Evolutionary conservation across 331 rosid species (phyloP).

Genomic region (Erythrophleum ivorense): DNA sequence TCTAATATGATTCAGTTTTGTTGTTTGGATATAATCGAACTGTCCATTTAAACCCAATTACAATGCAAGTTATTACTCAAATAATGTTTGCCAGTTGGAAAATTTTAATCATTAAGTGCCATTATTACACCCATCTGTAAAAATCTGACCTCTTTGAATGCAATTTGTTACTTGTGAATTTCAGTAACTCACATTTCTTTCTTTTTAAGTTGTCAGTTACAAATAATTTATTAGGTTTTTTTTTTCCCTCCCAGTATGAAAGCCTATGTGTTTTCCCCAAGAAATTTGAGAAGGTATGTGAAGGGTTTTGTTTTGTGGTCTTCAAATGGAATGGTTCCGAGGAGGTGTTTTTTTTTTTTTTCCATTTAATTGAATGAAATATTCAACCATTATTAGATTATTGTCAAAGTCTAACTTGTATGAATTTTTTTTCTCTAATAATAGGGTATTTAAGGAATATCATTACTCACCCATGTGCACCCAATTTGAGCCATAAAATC

Average conservation of each 20-base stretch:
- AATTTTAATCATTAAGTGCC: constrained; percentile 31
- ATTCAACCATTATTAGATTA: constrained; percentile 37
- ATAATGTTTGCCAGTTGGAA: constrained; percentile 33
- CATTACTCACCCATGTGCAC: constrained; percentile 70
- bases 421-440: constrained; percentile 35
- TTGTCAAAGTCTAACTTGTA: constrained; percentile 34
- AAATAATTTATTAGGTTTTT: not conserved
- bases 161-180: constrained; percentile 7
- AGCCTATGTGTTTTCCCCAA: not conserved
- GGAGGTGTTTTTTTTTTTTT: constrained; percentile 11
- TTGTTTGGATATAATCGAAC: constrained; percentile 24
- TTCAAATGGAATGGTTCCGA: constrained; percentile 9
- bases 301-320: not conserved
- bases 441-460: constrained; percentile 51
- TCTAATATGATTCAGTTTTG: constrained; percentile 9
- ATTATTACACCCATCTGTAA: not conserved
- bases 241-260: not conserved
- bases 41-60: constrained; percentile 29
- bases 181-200: not conserved
- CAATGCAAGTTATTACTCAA: constrained; percentile 4
- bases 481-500: constrained; percentile 61
- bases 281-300: not conserved
- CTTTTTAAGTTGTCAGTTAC: constrained; percentile 1
- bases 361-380: not conserved
- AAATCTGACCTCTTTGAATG: not conserved